These are phyloP conservation scores for Vitis rupestris DNA, from an alignment of 164 flowering plant species.

Conservation along the genomic window DNA sequence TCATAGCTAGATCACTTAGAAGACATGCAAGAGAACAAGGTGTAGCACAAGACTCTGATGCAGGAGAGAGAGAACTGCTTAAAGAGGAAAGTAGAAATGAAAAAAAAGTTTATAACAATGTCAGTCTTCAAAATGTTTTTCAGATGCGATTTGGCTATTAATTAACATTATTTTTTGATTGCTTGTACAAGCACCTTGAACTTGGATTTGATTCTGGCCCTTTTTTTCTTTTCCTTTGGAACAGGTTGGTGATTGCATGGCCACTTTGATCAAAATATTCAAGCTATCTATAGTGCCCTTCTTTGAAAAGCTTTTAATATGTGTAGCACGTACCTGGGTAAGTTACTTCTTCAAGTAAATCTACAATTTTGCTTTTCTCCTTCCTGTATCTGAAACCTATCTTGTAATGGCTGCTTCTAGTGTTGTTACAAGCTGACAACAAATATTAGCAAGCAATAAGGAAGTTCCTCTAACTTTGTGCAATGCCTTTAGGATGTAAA, in stretches of 20 bases:
- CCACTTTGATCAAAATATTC: conserved; percentile 89
- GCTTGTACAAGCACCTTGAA: no score
- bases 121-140: conserved; percentile 22
- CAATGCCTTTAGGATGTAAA: no score
- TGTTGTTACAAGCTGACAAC: no score
- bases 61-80: conserved; percentile 85
- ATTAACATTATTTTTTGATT: neutral
- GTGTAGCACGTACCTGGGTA: conserved; percentile 96
- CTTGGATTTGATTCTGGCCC: no score
- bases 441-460: no score
- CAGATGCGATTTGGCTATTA: no score
- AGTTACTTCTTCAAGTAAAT: conserved; percentile 24
- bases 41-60: conserved; percentile 95
- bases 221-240: neutral
- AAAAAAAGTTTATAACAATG: conserved; percentile 94
- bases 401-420: no score
- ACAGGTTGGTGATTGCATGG: conserved; percentile 94
- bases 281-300: conserved; percentile 88
- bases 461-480: no score
- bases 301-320: conserved; percentile 86
- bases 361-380: neutral
- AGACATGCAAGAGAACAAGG: conserved; percentile 84
- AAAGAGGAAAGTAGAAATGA: conserved; percentile 96
- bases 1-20: conserved; percentile 83
- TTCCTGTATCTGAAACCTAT: no score